phyloP scores from a whole-genome alignment of 495 filamentous ascomycete genomes.

The Penicillium coprophilum region DNA sequence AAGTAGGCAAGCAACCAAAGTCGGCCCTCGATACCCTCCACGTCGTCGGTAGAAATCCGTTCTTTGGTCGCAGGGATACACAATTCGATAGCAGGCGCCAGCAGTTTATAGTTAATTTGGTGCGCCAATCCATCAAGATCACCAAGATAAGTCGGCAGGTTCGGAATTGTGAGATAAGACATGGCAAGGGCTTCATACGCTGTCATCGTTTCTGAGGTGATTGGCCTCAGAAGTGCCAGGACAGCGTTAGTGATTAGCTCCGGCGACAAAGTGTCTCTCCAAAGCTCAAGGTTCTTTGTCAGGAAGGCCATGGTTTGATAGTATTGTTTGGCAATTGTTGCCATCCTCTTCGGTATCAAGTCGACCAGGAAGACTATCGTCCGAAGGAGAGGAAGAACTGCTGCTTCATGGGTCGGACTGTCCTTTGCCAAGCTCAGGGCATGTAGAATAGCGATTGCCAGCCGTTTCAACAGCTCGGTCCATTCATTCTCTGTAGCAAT shows the following conservation, averaged over 20 bases:
- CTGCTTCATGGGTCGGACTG: conserved; percentile 19
- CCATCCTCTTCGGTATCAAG: conserved; percentile 51
- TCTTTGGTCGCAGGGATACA: conserved; percentile 33
- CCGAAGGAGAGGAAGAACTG: conserved; percentile 38
- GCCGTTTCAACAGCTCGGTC: conserved; percentile 46
- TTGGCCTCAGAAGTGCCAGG: conserved; percentile 49
- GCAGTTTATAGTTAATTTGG: conserved; percentile 53
- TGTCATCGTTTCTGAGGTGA: conserved; percentile 46
- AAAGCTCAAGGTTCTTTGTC: conserved; percentile 32
- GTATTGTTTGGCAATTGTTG: conserved; percentile 42
- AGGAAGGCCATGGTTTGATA: conserved; percentile 46
- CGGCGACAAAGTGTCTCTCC: conserved; percentile 23
- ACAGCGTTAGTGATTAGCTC: conserved; percentile 37
- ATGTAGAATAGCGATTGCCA: conserved; percentile 47
- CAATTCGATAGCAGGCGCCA: conserved; percentile 49
- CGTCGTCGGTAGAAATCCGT: conserved; percentile 27
- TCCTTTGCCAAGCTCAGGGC: conserved; percentile 37
- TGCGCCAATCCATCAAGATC: conserved; percentile 48
- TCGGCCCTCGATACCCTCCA: conserved; percentile 37
- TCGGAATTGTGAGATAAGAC: conserved; percentile 52
- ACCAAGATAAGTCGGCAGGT: conserved; percentile 43
- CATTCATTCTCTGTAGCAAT: conserved; percentile 48
- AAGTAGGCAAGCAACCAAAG: conserved; percentile 82
- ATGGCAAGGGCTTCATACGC: conserved; percentile 60
- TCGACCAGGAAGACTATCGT: conserved; percentile 40